Conservation (phyloP, 257 asterid genomes). For the Lavandula angustifolia region DNA sequence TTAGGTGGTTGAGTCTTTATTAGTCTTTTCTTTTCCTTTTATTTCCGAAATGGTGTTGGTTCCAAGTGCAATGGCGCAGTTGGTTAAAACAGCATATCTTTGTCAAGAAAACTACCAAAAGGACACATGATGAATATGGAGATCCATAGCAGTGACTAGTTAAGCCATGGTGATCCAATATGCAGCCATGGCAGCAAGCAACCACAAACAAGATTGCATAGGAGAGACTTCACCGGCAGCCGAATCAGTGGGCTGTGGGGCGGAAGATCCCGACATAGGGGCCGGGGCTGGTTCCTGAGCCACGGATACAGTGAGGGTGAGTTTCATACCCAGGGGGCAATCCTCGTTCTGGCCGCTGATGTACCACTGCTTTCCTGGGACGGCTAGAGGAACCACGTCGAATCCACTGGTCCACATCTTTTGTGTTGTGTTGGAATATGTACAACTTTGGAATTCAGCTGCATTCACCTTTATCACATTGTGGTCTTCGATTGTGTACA, state of each 20-base stretch:
- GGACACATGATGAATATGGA: no score
- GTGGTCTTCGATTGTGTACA: slow-evolving; percentile 37
- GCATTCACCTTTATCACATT: slow-evolving; percentile 39
- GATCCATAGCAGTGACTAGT: no score
- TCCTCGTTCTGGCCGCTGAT: slow-evolving; percentile 28
- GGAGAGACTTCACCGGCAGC: slow-evolving; percentile 17
- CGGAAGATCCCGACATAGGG: slow-evolving; percentile 11
- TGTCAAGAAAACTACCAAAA: no score
- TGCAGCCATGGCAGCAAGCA: slow-evolving; percentile 27
- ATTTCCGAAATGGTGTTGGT: neutral
- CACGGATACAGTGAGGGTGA: slow-evolving; percentile 27
- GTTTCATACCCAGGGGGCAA: slow-evolving; percentile 43
- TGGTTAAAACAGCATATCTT: no score
- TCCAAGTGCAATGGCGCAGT: no score
- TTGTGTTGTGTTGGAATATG: slow-evolving; percentile 1
- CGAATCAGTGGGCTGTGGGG: slow-evolving; percentile 3
- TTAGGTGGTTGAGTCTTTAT: slow-evolving; percentile 32
- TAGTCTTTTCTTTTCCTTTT: neutral
- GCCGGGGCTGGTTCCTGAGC: slow-evolving; percentile 14
- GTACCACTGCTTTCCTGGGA: slow-evolving; percentile 45
- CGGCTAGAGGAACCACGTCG: slow-evolving; percentile 29
- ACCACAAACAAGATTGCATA: slow-evolving; percentile 10
- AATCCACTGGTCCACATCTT: slow-evolving; percentile 20
- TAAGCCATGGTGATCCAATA: slow-evolving; percentile 1
- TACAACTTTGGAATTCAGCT: slow-evolving; percentile 29